phyloP scores from a whole-genome alignment of 257 asterid species.

The Eustoma russellianum region DNA sequence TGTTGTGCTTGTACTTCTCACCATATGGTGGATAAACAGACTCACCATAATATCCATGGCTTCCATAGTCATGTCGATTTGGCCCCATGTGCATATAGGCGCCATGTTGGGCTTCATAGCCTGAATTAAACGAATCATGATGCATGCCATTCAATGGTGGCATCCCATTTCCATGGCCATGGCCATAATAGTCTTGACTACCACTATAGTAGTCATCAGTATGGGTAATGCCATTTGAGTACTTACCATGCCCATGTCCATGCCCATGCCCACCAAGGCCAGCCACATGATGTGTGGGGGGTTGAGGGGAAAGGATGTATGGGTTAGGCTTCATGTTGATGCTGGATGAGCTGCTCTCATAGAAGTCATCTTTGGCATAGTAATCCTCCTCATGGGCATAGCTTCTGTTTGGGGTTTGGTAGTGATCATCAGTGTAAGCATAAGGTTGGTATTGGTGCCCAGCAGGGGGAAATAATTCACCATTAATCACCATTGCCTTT shows the following conservation, averaged over 20 bases:
- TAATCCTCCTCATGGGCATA: conserved; percentile 6
- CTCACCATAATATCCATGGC: not conserved
- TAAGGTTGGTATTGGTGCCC: not conserved
- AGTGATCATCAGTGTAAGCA: not conserved
- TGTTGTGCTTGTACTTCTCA: not conserved
- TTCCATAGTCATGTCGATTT: not conserved
- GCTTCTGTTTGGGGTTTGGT: not conserved
- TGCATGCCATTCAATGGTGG: not conserved
- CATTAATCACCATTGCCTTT: conserved; percentile 12
- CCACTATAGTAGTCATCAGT: not conserved
- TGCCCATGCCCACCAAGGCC: conserved; percentile 1
- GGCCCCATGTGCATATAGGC: conserved; percentile 1
- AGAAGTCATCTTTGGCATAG: not conserved
- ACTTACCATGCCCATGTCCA: not conserved
- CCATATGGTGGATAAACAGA: not conserved
- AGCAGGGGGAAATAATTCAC: conserved; percentile 1
- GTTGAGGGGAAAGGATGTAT: not conserved
- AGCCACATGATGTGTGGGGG: conserved; percentile 1
- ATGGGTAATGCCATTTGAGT: not conserved
- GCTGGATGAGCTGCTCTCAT: conserved; percentile 4
- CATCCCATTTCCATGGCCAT: conserved; percentile 3
- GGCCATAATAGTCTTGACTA: conserved; percentile 1
- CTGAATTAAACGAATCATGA: not conserved
- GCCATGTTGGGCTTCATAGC: conserved; percentile 4
- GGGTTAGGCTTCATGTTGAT: conserved; percentile 9